Evolutionary conservation across 257 asterid species (phyloP).

Genomic region (Rhazya stricta): DNA sequence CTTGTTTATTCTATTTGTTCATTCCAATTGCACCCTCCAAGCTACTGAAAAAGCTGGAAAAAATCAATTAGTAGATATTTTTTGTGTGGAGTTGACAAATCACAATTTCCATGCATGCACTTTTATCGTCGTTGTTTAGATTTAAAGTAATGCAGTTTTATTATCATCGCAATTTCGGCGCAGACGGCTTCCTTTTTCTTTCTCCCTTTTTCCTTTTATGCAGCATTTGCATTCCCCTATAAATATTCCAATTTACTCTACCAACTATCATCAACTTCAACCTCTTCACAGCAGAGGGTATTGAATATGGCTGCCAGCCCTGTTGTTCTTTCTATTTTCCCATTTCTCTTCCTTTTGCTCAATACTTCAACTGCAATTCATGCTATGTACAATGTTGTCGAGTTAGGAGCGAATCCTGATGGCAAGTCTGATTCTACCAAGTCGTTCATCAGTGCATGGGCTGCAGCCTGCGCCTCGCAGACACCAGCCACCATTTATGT

Average conservation of each 20-base stretch:
- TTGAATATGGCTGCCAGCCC: not conserved
- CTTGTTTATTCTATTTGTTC: too few species aligned
- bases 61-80: too few species aligned
- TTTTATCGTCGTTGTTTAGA: not conserved
- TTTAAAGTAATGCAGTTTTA: not conserved
- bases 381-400: constrained; percentile 26
- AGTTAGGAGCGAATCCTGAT: constrained; percentile 43
- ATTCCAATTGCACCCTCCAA: too few species aligned
- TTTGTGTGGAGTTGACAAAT: too few species aligned
- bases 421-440: constrained; percentile 37
- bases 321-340: not conserved
- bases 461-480: constrained; percentile 38
- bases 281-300: not conserved
- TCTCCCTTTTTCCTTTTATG: not conserved
- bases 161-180: not conserved
- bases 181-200: not conserved
- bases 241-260: not conserved
- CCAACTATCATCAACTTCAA: not conserved
- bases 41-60: too few species aligned
- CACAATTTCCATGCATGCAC: not conserved
- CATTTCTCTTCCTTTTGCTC: constrained; percentile 6
- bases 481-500: constrained; percentile 39
- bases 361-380: constrained; percentile 26
- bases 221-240: not conserved
- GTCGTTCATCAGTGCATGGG: constrained; percentile 29